Evolutionary conservation across 2,329 filamentous ascomycete species (phyloP).

Genomic region (Aspergillus sp.): DNA sequence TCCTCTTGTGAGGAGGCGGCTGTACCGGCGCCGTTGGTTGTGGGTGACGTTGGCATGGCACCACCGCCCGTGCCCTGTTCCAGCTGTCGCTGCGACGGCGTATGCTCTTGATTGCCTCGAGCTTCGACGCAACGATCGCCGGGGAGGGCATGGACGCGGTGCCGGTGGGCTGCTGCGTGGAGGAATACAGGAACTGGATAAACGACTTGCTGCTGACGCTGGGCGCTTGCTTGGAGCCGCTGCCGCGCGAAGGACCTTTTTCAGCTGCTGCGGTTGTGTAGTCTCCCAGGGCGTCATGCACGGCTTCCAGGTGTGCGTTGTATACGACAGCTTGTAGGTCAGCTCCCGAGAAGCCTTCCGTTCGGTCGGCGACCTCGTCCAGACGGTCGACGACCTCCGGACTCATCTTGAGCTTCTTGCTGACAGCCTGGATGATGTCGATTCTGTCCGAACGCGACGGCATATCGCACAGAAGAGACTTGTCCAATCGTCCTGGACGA

Average conservation of each 20-base stretch:
- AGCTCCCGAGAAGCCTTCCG: conserved; percentile 86
- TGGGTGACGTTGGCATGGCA: conserved; percentile 8
- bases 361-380: conserved; percentile 66
- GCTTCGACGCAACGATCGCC: conserved; percentile 69
- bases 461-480: conserved; percentile 85
- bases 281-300: conserved; percentile 79
- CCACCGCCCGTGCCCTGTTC: conserved; percentile 23
- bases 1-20: conserved; percentile 18
- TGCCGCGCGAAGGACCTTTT: conserved; percentile 27
- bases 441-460: conserved; percentile 70
- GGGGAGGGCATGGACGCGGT: conserved; percentile 62
- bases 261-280: conserved; percentile 25
- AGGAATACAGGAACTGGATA: conserved; percentile 75
- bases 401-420: conserved; percentile 67
- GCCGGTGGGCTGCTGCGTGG: conserved; percentile 43
- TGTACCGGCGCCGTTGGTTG: conserved; percentile 12
- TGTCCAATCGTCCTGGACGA: conserved; percentile 85
- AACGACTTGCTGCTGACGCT: conserved; percentile 44
- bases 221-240: conserved; percentile 21
- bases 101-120: conserved; percentile 67
- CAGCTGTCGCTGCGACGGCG: conserved; percentile 53
- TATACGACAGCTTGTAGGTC: conserved; percentile 92
- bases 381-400: conserved; percentile 57
- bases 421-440: conserved; percentile 82
- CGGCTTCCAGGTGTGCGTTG: conserved; percentile 93